Percentiles rank a stretch among this genome's conserved stretches.
Evolutionary conservation across 1,284 basidiomycete species (phyloP).

Genomic region (Pyrrhoderma lamaoense): DNA sequence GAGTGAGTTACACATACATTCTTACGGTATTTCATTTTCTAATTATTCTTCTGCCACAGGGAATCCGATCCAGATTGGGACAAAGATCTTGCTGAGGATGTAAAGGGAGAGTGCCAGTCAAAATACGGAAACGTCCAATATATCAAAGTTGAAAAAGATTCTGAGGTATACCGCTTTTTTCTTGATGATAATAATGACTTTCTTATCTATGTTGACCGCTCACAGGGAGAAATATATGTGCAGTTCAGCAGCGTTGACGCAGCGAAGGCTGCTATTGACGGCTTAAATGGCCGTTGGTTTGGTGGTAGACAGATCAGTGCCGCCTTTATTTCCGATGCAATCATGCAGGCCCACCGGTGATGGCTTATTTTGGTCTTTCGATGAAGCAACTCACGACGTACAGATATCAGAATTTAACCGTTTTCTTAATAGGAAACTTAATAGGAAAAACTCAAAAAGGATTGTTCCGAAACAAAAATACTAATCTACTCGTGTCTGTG

Average conservation of each 20-base stretch:
- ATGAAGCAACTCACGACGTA: constrained; percentile 4
- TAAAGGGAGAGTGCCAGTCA: constrained; percentile 86
- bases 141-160: constrained; percentile 93
- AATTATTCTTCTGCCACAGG: constrained; percentile 33
- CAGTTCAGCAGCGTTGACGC: constrained; percentile 78
- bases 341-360: constrained; percentile 87
- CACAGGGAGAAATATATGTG: constrained; percentile 95
- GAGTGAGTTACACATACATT: constrained; percentile 51
- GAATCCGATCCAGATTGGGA: constrained; percentile 98
- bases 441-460: not conserved
- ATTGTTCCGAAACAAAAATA: no score
- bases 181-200: not conserved
- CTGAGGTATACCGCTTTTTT: constrained; percentile 51
- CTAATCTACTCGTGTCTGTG: no score
- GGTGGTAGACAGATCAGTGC: constrained; percentile 85
- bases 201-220: not conserved
- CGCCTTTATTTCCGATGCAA: constrained; percentile 81
- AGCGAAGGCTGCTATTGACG: constrained; percentile 79
- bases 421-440: constrained; percentile 7
- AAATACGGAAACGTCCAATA: constrained; percentile 86
- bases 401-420: constrained; percentile 5
- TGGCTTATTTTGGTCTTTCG: constrained; percentile 12
- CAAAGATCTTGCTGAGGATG: constrained; percentile 90
- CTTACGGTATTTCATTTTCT: not conserved
- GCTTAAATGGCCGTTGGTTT: constrained; percentile 93